phyloP scores from a whole-genome alignment of 1,284 basidiomycete genomes.

The Pterulicium gracile region DNA sequence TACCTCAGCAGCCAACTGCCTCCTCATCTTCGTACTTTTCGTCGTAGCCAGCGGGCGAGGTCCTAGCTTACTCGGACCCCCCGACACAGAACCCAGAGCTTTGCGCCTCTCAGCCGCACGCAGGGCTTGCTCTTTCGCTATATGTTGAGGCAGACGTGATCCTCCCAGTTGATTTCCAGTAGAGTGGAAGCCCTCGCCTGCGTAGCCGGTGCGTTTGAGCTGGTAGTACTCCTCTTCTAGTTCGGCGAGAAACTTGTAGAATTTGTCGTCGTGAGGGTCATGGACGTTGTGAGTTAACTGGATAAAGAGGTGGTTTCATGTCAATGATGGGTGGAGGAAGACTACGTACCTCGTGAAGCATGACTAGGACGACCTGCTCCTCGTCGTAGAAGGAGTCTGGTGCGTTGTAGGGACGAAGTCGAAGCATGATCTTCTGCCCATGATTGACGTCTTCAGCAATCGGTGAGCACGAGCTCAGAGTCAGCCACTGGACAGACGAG shows the following conservation, averaged over 20 bases:
- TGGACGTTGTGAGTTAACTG: slow-evolving; percentile 84
- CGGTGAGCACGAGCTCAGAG: slow-evolving; percentile 22
- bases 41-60: slow-evolving; percentile 20
- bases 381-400: slow-evolving; percentile 67
- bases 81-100: slow-evolving; percentile 7
- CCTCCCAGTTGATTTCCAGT: slow-evolving; percentile 58
- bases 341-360: slow-evolving; percentile 72
- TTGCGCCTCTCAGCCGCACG: slow-evolving; percentile 53
- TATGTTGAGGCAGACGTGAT: slow-evolving; percentile 52
- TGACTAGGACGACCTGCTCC: slow-evolving; percentile 63
- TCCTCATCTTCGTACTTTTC: slow-evolving; percentile 34
- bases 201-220: slow-evolving; percentile 42
- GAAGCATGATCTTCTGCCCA: slow-evolving; percentile 72
- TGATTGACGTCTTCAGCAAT: slow-evolving; percentile 52
- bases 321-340: slow-evolving; percentile 1
- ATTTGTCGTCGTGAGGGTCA: slow-evolving; percentile 76
- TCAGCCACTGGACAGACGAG: slow-evolving; percentile 9
- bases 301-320: slow-evolving; percentile 1
- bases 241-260: slow-evolving; percentile 68
- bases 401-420: slow-evolving; percentile 62
- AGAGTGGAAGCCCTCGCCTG: slow-evolving; percentile 73
- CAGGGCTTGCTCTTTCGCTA: slow-evolving; percentile 55
- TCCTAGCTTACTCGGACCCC: background rate
- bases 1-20: slow-evolving; percentile 71
- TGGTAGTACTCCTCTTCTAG: slow-evolving; percentile 70